Percentiles rank a stretch among this genome's conserved stretches.
phyloP scores from a whole-genome alignment of 768 basidiomycete genomes.

The Phallus indusiatus region DNA sequence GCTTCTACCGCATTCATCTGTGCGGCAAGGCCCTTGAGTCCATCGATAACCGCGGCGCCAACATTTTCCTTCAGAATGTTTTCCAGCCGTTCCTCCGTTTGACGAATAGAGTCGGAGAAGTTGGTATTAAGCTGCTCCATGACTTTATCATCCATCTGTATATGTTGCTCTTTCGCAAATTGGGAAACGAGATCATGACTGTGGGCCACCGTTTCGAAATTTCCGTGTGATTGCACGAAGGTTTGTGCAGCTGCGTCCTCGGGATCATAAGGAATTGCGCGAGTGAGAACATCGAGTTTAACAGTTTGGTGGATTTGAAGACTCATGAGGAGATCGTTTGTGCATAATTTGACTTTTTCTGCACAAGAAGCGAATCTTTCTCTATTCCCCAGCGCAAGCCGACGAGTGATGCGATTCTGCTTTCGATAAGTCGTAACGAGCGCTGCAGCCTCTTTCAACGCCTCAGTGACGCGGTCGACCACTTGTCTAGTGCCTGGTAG shows the following conservation, averaged over 20 bases:
- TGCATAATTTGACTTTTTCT: constrained; percentile 24
- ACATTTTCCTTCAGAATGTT: constrained; percentile 24
- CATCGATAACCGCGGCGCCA: constrained; percentile 25
- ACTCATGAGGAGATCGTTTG: constrained; percentile 30
- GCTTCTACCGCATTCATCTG: constrained; percentile 26
- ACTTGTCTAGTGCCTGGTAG: constrained; percentile 27
- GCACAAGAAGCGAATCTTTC: constrained; percentile 28
- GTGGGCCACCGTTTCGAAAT: constrained; percentile 26
- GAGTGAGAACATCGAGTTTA: constrained; percentile 28
- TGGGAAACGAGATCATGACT: constrained; percentile 28
- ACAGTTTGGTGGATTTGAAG: constrained; percentile 32
- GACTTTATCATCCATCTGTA: constrained; percentile 29
- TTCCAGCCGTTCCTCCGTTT: constrained; percentile 24
- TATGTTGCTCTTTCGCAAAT: constrained; percentile 28
- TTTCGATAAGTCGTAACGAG: constrained; percentile 32
- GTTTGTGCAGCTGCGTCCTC: constrained; percentile 28
- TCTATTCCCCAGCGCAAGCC: constrained; percentile 29
- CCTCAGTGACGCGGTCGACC: constrained; percentile 30
- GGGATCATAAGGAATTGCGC: constrained; percentile 28
- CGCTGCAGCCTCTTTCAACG: constrained; percentile 28
- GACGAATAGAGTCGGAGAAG: constrained; percentile 25
- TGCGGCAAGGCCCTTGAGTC: constrained; percentile 27
- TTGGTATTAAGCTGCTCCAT: constrained; percentile 31
- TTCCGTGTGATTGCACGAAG: constrained; percentile 28
- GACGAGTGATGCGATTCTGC: constrained; percentile 26